Percentiles rank a stretch among this genome's conserved stretches.
Conservation (phyloP, 768 basidiomycete species). For the Rhizopogon vesiculosus region DNA sequence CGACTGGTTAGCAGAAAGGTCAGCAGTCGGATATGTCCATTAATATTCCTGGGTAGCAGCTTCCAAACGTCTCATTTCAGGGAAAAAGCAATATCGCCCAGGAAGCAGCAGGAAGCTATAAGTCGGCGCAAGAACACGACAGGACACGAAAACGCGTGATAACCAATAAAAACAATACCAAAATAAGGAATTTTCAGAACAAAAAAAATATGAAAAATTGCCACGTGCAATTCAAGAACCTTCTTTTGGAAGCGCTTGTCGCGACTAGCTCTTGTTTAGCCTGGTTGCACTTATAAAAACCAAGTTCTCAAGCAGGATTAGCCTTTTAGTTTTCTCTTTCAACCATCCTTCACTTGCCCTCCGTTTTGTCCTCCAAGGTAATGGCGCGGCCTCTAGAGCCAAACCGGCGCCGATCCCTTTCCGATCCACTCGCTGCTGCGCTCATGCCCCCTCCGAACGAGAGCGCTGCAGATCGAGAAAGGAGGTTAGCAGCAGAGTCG, state of each 20-base stretch:
- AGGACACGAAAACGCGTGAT: not conserved
- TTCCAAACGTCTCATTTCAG: too few relatives aligned
- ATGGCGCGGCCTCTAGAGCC: constrained; percentile 27
- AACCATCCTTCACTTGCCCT: not conserved
- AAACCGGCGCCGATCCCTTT: constrained; percentile 41
- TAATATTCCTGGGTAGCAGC: too few relatives aligned
- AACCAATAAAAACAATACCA: too few relatives aligned
- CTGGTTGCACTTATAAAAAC: constrained; percentile 8
- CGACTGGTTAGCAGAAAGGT: not conserved
- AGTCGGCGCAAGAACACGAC: too few relatives aligned
- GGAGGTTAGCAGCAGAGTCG: constrained; percentile 58
- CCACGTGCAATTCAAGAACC: constrained; percentile 3
- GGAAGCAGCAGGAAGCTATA: not conserved
- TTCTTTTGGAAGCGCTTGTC: constrained; percentile 23
- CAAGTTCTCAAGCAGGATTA: constrained; percentile 10
- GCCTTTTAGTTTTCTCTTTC: constrained; percentile 9
- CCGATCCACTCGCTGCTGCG: constrained; percentile 67
- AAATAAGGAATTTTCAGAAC: not conserved
- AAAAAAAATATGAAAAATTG: not conserved
- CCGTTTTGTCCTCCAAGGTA: constrained; percentile 2
- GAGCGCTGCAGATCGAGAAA: constrained; percentile 60
- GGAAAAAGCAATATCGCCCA: not conserved
- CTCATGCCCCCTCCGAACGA: constrained; percentile 72
- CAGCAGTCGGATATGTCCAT: not conserved
- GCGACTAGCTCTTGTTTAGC: constrained; percentile 10